Conservation (phyloP, 306 rosid species). For the Abrus pulchellus region DNA sequence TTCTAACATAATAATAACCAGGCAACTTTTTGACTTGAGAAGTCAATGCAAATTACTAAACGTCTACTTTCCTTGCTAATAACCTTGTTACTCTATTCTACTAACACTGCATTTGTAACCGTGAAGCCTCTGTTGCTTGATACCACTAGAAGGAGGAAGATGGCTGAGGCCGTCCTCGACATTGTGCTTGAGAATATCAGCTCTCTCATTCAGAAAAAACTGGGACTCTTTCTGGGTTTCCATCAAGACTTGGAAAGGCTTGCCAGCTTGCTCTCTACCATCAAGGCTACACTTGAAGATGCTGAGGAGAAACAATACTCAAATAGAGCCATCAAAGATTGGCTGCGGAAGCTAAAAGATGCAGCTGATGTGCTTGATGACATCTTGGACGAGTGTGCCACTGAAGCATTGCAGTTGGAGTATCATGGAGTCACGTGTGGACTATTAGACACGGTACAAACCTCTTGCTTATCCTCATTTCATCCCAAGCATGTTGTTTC, state of each 20-base stretch:
- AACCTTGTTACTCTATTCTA: no score
- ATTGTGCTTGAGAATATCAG: conserved; percentile 7
- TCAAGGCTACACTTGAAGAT: conserved; percentile 48
- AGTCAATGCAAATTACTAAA: no score
- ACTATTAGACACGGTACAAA: background rate
- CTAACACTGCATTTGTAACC: background rate
- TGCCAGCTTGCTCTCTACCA: conserved; percentile 14
- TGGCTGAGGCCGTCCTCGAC: conserved; percentile 42
- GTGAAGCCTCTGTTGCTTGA: background rate
- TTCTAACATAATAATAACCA: no score
- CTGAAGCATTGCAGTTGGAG: background rate
- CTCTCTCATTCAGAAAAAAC: conserved; percentile 1
- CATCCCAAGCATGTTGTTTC: conserved; percentile 14
- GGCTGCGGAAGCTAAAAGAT: conserved; percentile 41
- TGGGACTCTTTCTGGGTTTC: background rate
- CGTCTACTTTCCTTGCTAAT: no score
- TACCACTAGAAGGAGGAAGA: background rate
- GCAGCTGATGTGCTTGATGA: conserved; percentile 39
- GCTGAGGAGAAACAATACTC: conserved; percentile 49
- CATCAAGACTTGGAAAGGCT: conserved; percentile 2
- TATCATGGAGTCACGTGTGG: background rate
- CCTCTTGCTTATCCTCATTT: background rate
- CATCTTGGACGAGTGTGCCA: conserved; percentile 45
- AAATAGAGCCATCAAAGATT: background rate
- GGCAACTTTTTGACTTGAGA: no score